Evolutionary conservation across 2,329 filamentous ascomycete species (phyloP).

Genomic region (Cordyceps javanica): DNA sequence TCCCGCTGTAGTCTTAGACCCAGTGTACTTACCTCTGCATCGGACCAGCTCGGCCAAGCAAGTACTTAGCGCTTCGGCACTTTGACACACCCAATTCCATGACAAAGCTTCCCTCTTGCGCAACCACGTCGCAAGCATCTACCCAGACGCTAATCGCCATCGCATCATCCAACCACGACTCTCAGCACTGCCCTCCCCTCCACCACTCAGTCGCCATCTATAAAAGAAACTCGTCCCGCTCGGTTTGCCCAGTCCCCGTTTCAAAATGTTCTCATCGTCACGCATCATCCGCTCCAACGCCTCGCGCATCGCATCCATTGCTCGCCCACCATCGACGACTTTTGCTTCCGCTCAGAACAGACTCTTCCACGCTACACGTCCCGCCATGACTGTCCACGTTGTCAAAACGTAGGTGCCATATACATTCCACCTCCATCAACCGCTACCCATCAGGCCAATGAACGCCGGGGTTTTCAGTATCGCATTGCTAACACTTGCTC

Average conservation of each 20-base stretch:
- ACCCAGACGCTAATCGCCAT: not conserved
- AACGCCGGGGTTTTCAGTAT: not conserved
- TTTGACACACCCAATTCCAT: not conserved
- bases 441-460: not conserved
- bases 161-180: not conserved
- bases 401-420: constrained; percentile 9
- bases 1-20: not conserved
- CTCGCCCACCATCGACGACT: not conserved
- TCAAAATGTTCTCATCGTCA: constrained; percentile 1
- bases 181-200: not conserved
- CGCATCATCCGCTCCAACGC: constrained; percentile 5
- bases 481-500: not conserved
- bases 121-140: not conserved
- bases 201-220: not conserved
- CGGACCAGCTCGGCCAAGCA: not conserved
- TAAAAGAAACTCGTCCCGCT: not conserved
- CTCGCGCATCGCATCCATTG: constrained; percentile 9
- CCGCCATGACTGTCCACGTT: constrained; percentile 14
- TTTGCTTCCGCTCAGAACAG: not conserved
- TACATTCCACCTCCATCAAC: not conserved
- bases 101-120: not conserved
- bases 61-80: not conserved
- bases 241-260: not conserved
- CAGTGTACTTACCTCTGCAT: not conserved
- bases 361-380: constrained; percentile 12